A percentile compares a stretch with the other conserved stretches of the same genome.
Conservation (phyloP, 2,329 filamentous ascomycete genomes). For the Cercospora beticola region DNA sequence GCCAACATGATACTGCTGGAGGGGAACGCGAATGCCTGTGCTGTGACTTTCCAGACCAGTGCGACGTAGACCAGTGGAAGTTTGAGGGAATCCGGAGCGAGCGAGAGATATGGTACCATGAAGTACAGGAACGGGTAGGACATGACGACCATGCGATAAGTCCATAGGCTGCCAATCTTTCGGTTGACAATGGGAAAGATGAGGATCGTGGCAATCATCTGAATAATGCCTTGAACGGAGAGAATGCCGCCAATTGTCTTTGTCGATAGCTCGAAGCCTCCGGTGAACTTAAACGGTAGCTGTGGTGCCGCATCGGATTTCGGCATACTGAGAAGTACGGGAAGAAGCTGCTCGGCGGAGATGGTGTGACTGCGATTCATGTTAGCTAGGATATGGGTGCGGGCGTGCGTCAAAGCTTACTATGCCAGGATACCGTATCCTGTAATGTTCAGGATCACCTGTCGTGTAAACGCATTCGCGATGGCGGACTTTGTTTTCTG, state of each 20-base stretch:
- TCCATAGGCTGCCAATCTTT: slow-evolving; percentile 72
- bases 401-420: slow-evolving; percentile 57
- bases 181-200: slow-evolving; percentile 77
- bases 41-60: slow-evolving; percentile 89
- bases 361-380: slow-evolving; percentile 75
- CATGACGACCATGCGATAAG: slow-evolving; percentile 78
- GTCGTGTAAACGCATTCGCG: slow-evolving; percentile 72
- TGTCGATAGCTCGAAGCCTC: slow-evolving; percentile 79
- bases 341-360: slow-evolving; percentile 90
- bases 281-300: slow-evolving; percentile 84
- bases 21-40: slow-evolving; percentile 87
- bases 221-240: slow-evolving; percentile 83
- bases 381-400: slow-evolving; percentile 10
- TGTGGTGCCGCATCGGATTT: slow-evolving; percentile 51
- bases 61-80: slow-evolving; percentile 74
- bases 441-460: slow-evolving; percentile 82
- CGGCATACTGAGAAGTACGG: slow-evolving; percentile 80
- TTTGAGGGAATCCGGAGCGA: slow-evolving; percentile 70
- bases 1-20: slow-evolving; percentile 85
- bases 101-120: slow-evolving; percentile 80
- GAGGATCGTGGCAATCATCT: slow-evolving; percentile 80
- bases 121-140: slow-evolving; percentile 88
- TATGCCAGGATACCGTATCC: slow-evolving; percentile 92
- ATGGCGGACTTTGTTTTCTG: slow-evolving; percentile 37
- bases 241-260: slow-evolving; percentile 85